These are phyloP conservation scores for Aspergillus cavernicola DNA, from an alignment of 495 filamentous ascomycete genomes.

Conservation along the genomic window DNA sequence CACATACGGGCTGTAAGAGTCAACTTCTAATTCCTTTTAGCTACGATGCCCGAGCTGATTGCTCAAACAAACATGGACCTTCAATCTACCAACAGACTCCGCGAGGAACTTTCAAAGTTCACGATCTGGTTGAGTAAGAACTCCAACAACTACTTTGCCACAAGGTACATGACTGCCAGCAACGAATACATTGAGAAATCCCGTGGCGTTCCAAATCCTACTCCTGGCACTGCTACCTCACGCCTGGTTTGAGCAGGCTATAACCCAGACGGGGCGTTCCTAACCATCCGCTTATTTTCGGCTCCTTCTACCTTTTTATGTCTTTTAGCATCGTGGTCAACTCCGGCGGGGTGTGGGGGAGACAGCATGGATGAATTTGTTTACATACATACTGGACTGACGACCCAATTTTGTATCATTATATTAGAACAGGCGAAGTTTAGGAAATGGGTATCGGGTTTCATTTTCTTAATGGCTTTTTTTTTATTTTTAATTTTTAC, in stretches of 20 bases:
- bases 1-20: not conserved
- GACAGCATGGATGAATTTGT: conserved; percentile 2
- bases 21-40: conserved; percentile 40
- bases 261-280: not conserved
- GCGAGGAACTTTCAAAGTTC: conserved; percentile 81
- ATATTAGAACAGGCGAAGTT: conserved; percentile 4
- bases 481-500: too few species aligned
- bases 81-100: conserved; percentile 78
- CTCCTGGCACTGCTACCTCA: conserved; percentile 27
- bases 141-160: conserved; percentile 68
- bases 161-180: conserved; percentile 65
- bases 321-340: not conserved
- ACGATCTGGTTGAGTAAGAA: conserved; percentile 76
- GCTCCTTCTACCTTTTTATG: conserved; percentile 5
- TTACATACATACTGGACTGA: conserved; percentile 8
- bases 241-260: conserved; percentile 20
- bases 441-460: conserved; percentile 4
- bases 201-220: conserved; percentile 31
- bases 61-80: conserved; percentile 97
- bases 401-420: conserved; percentile 15
- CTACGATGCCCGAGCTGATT: conserved; percentile 86
- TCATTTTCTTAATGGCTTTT: too few species aligned
- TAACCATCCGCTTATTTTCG: not conserved
- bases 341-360: not conserved
- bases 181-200: conserved; percentile 59